phyloP scores from a whole-genome alignment of 306 rosid species.

The Vachellia collinsii region DNA sequence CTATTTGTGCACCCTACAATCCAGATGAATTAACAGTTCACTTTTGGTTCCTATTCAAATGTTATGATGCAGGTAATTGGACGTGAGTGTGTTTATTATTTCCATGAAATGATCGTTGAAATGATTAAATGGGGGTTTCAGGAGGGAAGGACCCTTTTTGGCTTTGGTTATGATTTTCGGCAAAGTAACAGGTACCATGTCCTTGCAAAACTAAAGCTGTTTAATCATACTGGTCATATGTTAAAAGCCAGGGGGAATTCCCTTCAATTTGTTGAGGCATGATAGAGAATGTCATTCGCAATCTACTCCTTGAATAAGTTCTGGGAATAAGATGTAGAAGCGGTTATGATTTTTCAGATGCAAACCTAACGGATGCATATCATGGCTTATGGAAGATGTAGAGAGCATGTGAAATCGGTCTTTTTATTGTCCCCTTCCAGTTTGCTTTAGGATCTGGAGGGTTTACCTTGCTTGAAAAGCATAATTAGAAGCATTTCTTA shows the following conservation, averaged over 20 bases:
- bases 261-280: constrained; percentile 29
- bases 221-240: neutral
- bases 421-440: neutral
- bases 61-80: constrained; percentile 75
- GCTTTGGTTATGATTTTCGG: constrained; percentile 99
- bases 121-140: constrained; percentile 87
- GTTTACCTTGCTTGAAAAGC: neutral
- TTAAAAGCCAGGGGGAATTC: neutral
- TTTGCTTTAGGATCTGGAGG: neutral
- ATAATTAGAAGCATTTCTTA: neutral
- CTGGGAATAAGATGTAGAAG: constrained; percentile 1
- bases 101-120: constrained; percentile 90
- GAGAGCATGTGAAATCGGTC: neutral
- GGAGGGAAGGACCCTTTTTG: constrained; percentile 94
- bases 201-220: constrained; percentile 2
- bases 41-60: constrained; percentile 21
- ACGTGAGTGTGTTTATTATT: constrained; percentile 77
- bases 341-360: neutral
- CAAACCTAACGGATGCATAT: neutral
- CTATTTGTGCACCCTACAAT: neutral
- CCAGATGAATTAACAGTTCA: constrained; percentile 14
- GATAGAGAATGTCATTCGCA: neutral
- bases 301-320: neutral
- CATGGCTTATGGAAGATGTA: neutral
- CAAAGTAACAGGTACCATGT: constrained; percentile 89